A percentile compares a stretch with the other conserved stretches of the same genome.
Conservation (phyloP, 2,329 filamentous ascomycete species). For the Myriosclerotinia scirpicola region DNA sequence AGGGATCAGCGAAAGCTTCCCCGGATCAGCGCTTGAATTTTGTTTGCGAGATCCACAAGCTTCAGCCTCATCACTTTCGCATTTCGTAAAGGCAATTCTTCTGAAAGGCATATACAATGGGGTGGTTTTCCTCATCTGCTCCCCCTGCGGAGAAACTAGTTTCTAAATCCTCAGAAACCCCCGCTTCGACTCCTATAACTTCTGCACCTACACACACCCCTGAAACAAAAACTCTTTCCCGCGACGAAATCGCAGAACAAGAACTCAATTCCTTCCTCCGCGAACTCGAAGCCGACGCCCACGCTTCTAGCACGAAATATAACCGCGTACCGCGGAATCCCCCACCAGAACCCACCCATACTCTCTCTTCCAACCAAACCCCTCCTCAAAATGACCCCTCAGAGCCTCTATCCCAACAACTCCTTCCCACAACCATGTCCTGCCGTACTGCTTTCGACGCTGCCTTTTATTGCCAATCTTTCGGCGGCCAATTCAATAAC, state of each 20-base stretch:
- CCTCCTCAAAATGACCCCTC: conserved; percentile 26
- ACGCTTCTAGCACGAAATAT: conserved; percentile 35
- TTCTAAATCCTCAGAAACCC: not conserved
- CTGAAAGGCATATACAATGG: conserved; percentile 48
- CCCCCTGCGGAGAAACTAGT: conserved; percentile 28
- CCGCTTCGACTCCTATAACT: conserved; percentile 27
- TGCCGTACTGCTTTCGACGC: conserved; percentile 89
- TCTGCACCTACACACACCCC: conserved; percentile 23
- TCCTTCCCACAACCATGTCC: conserved; percentile 80
- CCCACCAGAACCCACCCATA: conserved; percentile 16
- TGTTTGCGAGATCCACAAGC: conserved; percentile 21
- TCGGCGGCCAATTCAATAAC: conserved; percentile 88
- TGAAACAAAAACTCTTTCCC: conserved; percentile 28
- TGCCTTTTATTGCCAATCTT: conserved; percentile 89
- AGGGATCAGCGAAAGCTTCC: conserved; percentile 8
- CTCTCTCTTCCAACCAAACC: not conserved
- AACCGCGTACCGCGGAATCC: conserved; percentile 33
- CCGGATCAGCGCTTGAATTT: conserved; percentile 16
- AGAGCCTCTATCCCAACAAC: conserved; percentile 59
- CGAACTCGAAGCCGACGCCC: conserved; percentile 38
- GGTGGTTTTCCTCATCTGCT: conserved; percentile 58
- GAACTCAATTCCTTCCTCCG: conserved; percentile 41
- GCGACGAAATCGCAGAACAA: conserved; percentile 40
- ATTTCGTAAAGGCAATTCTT: conserved; percentile 19
- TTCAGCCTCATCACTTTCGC: conserved; percentile 22